Conservation (phyloP, 148 eudicot species). For the Tetragonia tetragonoides region DNA sequence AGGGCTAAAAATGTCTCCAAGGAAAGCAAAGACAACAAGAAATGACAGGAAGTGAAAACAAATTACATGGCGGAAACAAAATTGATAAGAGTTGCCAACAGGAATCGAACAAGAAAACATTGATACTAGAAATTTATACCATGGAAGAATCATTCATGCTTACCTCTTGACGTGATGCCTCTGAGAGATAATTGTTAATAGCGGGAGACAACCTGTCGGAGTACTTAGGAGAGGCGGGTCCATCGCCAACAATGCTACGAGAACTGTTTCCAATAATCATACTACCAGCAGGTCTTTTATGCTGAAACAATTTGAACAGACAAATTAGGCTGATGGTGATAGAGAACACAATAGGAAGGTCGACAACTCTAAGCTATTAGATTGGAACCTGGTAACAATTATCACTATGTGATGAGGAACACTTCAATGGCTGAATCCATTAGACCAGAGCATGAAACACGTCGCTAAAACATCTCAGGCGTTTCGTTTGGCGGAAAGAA, state of each 20-base stretch:
- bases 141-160: constrained; percentile 21
- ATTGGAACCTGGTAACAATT: no score
- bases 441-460: no score
- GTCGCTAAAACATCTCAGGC: not conserved
- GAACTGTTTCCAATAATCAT: constrained; percentile 86
- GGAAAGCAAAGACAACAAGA: constrained; percentile 6
- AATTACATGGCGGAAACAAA: not conserved
- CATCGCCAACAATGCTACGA: constrained; percentile 68
- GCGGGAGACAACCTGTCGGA: constrained; percentile 98
- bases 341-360: not conserved
- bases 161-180: constrained; percentile 97
- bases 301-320: constrained; percentile 48
- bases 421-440: no score
- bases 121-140: not conserved
- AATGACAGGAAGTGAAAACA: not conserved
- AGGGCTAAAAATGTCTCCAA: constrained; percentile 1
- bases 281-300: constrained; percentile 80
- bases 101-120: not conserved
- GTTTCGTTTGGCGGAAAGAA: not conserved
- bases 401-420: no score
- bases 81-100: not conserved
- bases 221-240: constrained; percentile 78
- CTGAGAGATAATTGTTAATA: constrained; percentile 84
- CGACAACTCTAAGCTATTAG: not conserved
- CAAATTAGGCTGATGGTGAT: not conserved